Evolutionary conservation across 164 flowering plant species (phyloP).

Genomic region (Magnolia changhungtana): DNA sequence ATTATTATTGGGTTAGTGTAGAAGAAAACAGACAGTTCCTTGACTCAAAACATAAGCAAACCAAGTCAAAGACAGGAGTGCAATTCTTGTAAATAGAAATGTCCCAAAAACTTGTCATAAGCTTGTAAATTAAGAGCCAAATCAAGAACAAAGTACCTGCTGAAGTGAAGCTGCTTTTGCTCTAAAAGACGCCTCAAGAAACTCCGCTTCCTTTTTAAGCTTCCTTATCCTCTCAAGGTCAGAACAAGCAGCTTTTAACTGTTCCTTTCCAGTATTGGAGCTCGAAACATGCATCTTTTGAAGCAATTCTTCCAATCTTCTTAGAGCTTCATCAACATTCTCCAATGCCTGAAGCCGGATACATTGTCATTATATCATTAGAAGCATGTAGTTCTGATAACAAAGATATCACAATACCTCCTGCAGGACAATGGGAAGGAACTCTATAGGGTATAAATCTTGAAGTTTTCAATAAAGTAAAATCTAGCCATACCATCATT

Average conservation of each 20-base stretch:
- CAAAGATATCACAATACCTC: background rate
- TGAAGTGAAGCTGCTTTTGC: conserved; percentile 92
- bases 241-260: conserved; percentile 91
- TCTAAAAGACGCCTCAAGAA: conserved; percentile 95
- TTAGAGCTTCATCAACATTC: conserved; percentile 88
- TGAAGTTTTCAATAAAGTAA: too few relatives aligned
- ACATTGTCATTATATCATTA: conserved; percentile 1
- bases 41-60: too few relatives aligned
- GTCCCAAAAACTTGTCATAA: too few relatives aligned
- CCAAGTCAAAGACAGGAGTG: too few relatives aligned
- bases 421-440: too few relatives aligned
- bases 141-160: conserved; percentile 45
- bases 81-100: too few relatives aligned
- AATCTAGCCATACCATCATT: too few relatives aligned
- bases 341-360: conserved; percentile 65
- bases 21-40: too few relatives aligned
- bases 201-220: conserved; percentile 97
- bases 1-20: too few relatives aligned
- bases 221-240: conserved; percentile 94
- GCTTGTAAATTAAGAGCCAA: background rate
- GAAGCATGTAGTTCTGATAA: background rate
- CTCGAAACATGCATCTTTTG: conserved; percentile 84
- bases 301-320: conserved; percentile 78
- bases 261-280: conserved; percentile 77
- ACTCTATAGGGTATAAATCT: too few relatives aligned